phyloP scores from a whole-genome alignment of 2,329 filamentous ascomycete genomes.

The Peltaster fructicola region DNA sequence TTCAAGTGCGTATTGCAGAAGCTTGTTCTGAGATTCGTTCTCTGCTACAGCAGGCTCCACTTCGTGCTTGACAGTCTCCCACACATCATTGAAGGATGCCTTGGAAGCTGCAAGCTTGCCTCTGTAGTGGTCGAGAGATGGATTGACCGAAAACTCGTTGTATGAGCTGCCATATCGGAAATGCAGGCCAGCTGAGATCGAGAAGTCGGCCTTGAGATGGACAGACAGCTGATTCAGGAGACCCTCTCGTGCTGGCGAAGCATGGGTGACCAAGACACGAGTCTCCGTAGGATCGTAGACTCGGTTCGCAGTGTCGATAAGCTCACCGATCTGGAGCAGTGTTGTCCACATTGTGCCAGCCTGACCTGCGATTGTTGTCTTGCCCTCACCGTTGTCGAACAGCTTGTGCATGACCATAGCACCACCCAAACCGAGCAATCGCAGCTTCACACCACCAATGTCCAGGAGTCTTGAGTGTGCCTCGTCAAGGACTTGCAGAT shows the following conservation, averaged over 20 bases:
- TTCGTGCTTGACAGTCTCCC: slow-evolving; percentile 94
- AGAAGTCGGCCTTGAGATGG: slow-evolving; percentile 94
- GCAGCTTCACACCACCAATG: slow-evolving; percentile 86
- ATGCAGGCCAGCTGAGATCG: slow-evolving; percentile 88
- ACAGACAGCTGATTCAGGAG: slow-evolving; percentile 96
- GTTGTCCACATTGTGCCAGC: slow-evolving; percentile 99
- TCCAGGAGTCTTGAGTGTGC: slow-evolving; percentile 90
- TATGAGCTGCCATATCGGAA: slow-evolving; percentile 98
- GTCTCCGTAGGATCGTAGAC: slow-evolving; percentile 98
- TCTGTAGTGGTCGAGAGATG: slow-evolving; percentile 91
- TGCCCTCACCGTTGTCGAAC: slow-evolving; percentile 94
- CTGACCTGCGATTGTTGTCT: slow-evolving; percentile 93
- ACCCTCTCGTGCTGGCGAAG: slow-evolving; percentile 87
- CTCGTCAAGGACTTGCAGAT: slow-evolving; percentile 96
- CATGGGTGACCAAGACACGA: slow-evolving; percentile 88
- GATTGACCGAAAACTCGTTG: slow-evolving; percentile 99
- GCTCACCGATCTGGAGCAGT: slow-evolving; percentile 88
- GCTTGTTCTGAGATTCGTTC: slow-evolving; percentile 83
- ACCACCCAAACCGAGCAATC: slow-evolving; percentile 80
- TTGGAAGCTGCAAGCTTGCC: slow-evolving; percentile 96
- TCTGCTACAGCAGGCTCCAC: slow-evolving; percentile 87
- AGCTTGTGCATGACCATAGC: slow-evolving; percentile 99
- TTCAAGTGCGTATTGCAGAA: slow-evolving; percentile 76
- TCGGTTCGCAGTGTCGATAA: slow-evolving; percentile 93
- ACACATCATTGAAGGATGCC: slow-evolving; percentile 96